Conservation (phyloP, 331 rosid genomes). For the Pyrus hybrid region DNA sequence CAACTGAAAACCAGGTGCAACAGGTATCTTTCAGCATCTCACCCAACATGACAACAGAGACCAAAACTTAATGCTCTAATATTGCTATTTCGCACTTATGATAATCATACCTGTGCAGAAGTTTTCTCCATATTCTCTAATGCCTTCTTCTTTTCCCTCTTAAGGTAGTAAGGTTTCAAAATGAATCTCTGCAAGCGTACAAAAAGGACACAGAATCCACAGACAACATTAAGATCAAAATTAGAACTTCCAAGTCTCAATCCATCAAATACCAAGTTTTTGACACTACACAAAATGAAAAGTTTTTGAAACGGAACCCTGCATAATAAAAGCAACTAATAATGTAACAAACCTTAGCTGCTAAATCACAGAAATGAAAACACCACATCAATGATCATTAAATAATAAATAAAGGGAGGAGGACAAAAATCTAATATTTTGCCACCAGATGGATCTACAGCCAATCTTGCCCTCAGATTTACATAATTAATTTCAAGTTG, state of each 20-base stretch:
- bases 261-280: not conserved
- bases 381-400: not conserved
- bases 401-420: not conserved
- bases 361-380: not conserved
- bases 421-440: not conserved
- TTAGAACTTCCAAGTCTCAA: not conserved
- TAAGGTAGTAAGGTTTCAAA: constrained; percentile 69
- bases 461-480: too few relatives aligned
- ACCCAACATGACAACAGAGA: not conserved
- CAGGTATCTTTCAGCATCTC: not conserved
- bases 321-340: not conserved
- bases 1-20: not conserved
- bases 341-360: not conserved
- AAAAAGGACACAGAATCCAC: not conserved
- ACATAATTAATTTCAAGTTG: not conserved
- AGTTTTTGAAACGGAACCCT: not conserved
- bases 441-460: not conserved
- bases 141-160: constrained; percentile 73
- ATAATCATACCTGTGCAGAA: constrained; percentile 55
- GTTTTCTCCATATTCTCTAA: constrained; percentile 62
- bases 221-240: not conserved
- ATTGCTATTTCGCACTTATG: not conserved
- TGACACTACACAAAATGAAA: not conserved
- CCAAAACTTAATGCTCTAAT: not conserved
- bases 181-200: constrained; percentile 56